Evolutionary conservation across 441 rosid species (phyloP), one percentile per base, ranked within the genome.

Genomic region (Aquilaria agallochum): DNA sequence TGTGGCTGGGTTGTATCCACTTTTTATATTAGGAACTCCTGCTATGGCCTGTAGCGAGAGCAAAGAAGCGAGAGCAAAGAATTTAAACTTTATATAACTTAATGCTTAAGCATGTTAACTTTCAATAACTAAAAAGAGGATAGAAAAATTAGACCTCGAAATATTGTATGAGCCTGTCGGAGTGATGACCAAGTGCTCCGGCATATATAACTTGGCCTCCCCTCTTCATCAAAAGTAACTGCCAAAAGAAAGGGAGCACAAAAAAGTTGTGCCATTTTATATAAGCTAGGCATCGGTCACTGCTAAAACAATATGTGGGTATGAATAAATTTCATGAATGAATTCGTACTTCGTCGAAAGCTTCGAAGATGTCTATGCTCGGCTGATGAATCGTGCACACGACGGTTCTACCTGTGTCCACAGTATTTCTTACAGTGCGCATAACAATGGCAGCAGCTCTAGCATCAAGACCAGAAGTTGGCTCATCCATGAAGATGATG

Each of bases 321-420:
- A 2, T 34, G 51, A 62, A 15, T 15, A 40, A 40, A 69, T 4
- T 31, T 55, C 53, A 3, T 34, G 51, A 62, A 15, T 15, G 34
- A 40, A 69, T 4, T 31, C 52, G 54, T 45, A 89, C 98, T 93
- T 92, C 98, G 56, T 92, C 98, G 15, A 89, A 92, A 20, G 96
- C 81, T 77, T 92, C 98, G 51, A 92, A 92, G 55, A 92, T 88
- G 75, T 92, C 96, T 5, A 89, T 87, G 72, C 98, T 92, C 1
- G 98, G 97, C 72, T 92, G 97, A 74, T 92, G 97, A 78, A 92
- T 92, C 36, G 97, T 92, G 77, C 97, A 92, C 9, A 92, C 96
- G 3, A 92, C 92, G 4, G 97, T 91, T 78, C 97, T 85, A 9
- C 97, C 97, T 0, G 97, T 91, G 64, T 85, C 94, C 44, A 82